Evolutionary conservation across 129 eudicot species (phyloP), one percentile per base, ranked within the genome.

Genomic region (Dittrichia graveolens): DNA sequence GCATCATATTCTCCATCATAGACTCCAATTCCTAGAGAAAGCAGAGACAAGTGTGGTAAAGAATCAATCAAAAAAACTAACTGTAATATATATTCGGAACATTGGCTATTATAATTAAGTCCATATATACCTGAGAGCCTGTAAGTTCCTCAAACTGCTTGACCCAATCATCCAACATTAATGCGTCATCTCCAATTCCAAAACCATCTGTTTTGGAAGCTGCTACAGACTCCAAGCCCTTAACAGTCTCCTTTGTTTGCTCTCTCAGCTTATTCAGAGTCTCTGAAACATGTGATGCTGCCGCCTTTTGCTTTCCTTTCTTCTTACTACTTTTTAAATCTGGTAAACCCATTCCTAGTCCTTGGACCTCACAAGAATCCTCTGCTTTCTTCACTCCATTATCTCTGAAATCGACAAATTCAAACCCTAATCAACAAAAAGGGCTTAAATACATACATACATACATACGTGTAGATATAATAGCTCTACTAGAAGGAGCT

Each of bases 61-160:
- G n/a, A n/a, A n/a, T n/a, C n/a, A n/a, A n/a, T n/a, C n/a, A n/a
- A n/a, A n/a, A n/a, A n/a, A n/a, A n/a, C n/a, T n/a, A n/a, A n/a
- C n/a, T n/a, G n/a, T n/a, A n/a, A n/a, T n/a, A n/a, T n/a, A n/a
- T n/a, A n/a, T n/a, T n/a, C n/a, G n/a, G n/a, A n/a, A n/a, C n/a
- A n/a, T n/a, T n/a, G n/a, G n/a, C n/a, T n/a, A n/a, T 7, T 48
- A 70, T 39, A 38, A 3, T 3, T n/a, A n/a, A n/a, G n/a, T 3
- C 5, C 8, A 9, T 43, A 6, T 43, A 43, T 6, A 93, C 98
- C 98, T 89, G 96, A 61, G 88, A 61, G 9, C 91, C 87, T 39
- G 98, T 91, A 24, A 93, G 87, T 72, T 89, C 95, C 80, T 93
- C 96, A 84, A 93, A 93, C 85, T 93, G 96, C 80, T 89, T 93